Conservation (phyloP, 2,329 filamentous ascomycete species). For the Cladosporium colombiae region DNA sequence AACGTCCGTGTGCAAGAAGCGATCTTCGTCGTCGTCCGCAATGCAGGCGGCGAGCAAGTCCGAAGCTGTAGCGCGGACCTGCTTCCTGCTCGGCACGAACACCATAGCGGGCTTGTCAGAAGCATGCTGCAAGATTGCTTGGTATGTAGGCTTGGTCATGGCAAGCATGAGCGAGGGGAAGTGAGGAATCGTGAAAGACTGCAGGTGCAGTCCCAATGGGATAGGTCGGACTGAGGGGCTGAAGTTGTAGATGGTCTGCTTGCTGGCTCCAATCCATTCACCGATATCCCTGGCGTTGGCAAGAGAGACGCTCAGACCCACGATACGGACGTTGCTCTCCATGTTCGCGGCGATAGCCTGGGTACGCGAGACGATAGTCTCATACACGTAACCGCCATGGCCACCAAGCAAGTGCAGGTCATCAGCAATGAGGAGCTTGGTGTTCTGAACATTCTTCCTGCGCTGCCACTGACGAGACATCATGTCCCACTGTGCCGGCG, state of each 20-base stretch:
- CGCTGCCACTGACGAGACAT: conserved; percentile 95
- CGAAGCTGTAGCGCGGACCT: conserved; percentile 81
- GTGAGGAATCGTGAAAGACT: conserved; percentile 93
- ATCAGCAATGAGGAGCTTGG: conserved; percentile 90
- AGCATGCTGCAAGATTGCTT: conserved; percentile 84
- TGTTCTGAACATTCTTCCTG: conserved; percentile 88
- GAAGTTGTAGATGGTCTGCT: conserved; percentile 99
- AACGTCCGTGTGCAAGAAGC: conserved; percentile 83
- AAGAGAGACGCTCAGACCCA: conserved; percentile 87
- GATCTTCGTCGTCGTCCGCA: conserved; percentile 87
- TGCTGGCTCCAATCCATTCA: conserved; percentile 96
- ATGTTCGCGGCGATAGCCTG: conserved; percentile 91
- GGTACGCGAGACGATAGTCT: conserved; percentile 96
- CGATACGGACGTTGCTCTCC: conserved; percentile 78
- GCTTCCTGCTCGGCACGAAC: conserved; percentile 91
- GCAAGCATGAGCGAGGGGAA: conserved; percentile 98
- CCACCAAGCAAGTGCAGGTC: conserved; percentile 93
- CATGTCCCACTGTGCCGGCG: conserved; percentile 93
- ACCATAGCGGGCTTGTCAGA: conserved; percentile 81
- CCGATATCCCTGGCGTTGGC: conserved; percentile 92
- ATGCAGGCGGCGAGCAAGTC: conserved; percentile 87
- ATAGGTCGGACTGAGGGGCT: conserved; percentile 87
- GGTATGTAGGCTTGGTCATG: conserved; percentile 93
- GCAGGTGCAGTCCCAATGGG: conserved; percentile 88
- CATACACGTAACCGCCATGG: conserved; percentile 83